These are phyloP conservation scores for Parachaetomium inaequale DNA, from an alignment of 495 filamentous ascomycete species.

Conservation along the genomic window DNA sequence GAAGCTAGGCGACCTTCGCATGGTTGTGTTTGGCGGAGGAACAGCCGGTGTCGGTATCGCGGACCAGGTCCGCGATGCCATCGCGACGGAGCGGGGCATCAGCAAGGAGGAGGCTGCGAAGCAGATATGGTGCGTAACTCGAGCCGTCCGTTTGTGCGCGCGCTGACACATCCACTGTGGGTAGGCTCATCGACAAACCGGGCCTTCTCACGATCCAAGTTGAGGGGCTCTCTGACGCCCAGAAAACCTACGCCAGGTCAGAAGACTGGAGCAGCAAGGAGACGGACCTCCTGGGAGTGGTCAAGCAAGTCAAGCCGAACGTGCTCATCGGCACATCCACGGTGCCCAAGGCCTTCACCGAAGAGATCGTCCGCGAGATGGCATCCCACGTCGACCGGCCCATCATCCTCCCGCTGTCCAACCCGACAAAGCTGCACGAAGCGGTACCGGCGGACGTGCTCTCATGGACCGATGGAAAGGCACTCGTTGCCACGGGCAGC, in stretches of 20 bases:
- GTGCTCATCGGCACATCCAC: conserved; percentile 84
- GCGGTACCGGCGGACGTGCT: conserved; percentile 74
- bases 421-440: conserved; percentile 82
- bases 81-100: conserved; percentile 63
- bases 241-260: conserved; percentile 62
- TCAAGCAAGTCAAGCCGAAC: conserved; percentile 72
- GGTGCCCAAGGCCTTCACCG: conserved; percentile 71
- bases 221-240: conserved; percentile 55
- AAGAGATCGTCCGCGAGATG: conserved; percentile 73
- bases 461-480: conserved; percentile 72
- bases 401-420: conserved; percentile 80
- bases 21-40: conserved; percentile 77
- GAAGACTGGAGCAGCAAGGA: conserved; percentile 55
- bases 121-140: conserved; percentile 66
- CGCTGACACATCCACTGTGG: not conserved
- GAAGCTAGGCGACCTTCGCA: conserved; percentile 61
- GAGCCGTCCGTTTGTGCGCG: not conserved
- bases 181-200: conserved; percentile 79
- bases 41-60: conserved; percentile 89
- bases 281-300: conserved; percentile 59
- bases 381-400: conserved; percentile 71
- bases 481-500: conserved; percentile 78
- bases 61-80: conserved; percentile 76
- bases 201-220: conserved; percentile 64
- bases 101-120: conserved; percentile 70